These are phyloP conservation scores for Poa annua DNA, from an alignment of 176 grass and related monocot genomes.

Conservation along the genomic window DNA sequence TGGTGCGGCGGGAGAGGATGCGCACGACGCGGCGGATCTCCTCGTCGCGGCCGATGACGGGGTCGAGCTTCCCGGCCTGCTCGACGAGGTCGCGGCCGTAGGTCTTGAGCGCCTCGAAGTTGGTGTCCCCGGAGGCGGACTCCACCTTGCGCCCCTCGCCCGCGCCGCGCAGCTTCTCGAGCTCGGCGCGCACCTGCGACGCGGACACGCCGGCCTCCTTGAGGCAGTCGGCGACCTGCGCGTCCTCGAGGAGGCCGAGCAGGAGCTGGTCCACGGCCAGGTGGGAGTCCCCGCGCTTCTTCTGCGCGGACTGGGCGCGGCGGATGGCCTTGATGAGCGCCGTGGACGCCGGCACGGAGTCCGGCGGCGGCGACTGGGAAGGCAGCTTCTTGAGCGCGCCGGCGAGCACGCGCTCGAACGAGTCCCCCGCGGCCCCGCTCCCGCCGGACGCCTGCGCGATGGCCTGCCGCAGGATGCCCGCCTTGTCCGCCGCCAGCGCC, in stretches of 20 bases:
- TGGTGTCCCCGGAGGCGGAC: slow-evolving; percentile 67
- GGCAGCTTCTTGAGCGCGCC: slow-evolving; percentile 65
- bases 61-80: slow-evolving; percentile 67
- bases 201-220: slow-evolving; percentile 69
- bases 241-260: slow-evolving; percentile 67
- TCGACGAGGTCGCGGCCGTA: slow-evolving; percentile 76
- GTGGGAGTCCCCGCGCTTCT: slow-evolving; percentile 70
- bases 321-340: slow-evolving; percentile 68
- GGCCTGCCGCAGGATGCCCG: slow-evolving; percentile 64
- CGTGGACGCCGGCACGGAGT: slow-evolving; percentile 57
- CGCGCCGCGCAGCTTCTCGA: slow-evolving; percentile 72
- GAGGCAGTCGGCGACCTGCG: slow-evolving; percentile 64
- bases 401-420: slow-evolving; percentile 64
- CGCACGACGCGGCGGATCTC: slow-evolving; percentile 77
- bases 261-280: slow-evolving; percentile 79
- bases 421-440: slow-evolving; percentile 39
- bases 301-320: slow-evolving; percentile 71
- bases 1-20: slow-evolving; percentile 74
- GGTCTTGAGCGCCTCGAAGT: slow-evolving; percentile 76
- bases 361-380: slow-evolving; percentile 64
- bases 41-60: slow-evolving; percentile 74
- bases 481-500: slow-evolving; percentile 50
- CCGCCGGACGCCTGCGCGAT: slow-evolving; percentile 55
- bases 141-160: slow-evolving; percentile 52
- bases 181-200: slow-evolving; percentile 45